Percentiles rank a stretch among this genome's conserved stretches.
These are phyloP conservation scores for Ampelocalamus luodianensis DNA, from an alignment of 176 grass and related monocot genomes.

Conservation along the genomic window DNA sequence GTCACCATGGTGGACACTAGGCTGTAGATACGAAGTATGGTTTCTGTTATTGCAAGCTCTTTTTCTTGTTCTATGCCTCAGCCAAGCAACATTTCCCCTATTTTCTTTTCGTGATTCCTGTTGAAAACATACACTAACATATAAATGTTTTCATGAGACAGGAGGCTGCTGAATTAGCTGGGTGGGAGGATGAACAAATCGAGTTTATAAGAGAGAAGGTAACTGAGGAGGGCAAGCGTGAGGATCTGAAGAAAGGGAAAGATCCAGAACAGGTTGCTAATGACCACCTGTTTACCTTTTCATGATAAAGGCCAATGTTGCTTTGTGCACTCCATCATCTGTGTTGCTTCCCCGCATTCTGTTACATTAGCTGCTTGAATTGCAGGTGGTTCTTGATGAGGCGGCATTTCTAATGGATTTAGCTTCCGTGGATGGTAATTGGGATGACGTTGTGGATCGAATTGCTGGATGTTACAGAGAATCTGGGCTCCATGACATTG, in stretches of 20 bases:
- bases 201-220: constrained; percentile 95
- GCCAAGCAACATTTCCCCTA: not conserved
- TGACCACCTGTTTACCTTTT: not conserved
- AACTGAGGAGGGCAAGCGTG: constrained; percentile 71
- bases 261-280: constrained; percentile 73
- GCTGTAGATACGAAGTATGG: constrained; percentile 83
- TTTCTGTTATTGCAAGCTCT: not conserved
- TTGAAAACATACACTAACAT: constrained; percentile 2
- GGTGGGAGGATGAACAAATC: constrained; percentile 98
- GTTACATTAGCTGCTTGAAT: not conserved
- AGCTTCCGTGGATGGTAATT: constrained; percentile 74
- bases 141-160: constrained; percentile 24
- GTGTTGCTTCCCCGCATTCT: not conserved
- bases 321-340: not conserved
- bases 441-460: constrained; percentile 77
- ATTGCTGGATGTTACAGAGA: constrained; percentile 79
- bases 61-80: not conserved
- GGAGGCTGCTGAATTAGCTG: constrained; percentile 92
- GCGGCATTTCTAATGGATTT: constrained; percentile 94
- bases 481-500: constrained; percentile 77
- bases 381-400: constrained; percentile 84
- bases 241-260: constrained; percentile 97
- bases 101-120: not conserved
- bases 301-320: not conserved
- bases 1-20: constrained; percentile 97